These are phyloP conservation scores for Diplosphaera chodatii DNA, from an alignment of 139 green algal species.

Conservation along the genomic window DNA sequence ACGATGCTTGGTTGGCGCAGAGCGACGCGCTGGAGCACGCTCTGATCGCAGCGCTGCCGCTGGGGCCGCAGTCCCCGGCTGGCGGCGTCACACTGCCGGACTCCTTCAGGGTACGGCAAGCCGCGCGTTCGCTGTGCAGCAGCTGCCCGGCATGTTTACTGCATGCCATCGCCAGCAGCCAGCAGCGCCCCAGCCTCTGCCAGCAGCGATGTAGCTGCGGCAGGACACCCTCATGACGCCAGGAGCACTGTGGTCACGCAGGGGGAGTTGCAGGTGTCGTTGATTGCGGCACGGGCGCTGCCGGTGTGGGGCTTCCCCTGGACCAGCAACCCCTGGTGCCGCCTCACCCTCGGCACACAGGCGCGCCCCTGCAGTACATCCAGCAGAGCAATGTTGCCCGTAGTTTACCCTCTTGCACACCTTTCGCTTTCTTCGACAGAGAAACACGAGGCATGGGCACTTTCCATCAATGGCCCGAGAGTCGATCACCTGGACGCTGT, in stretches of 20 bases:
- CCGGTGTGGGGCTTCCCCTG: slow-evolving; percentile 86
- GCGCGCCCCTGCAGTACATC: too few relatives aligned
- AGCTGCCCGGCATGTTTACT: too few relatives aligned
- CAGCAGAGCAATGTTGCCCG: too few relatives aligned
- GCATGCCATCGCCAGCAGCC: too few relatives aligned
- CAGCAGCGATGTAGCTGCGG: too few relatives aligned
- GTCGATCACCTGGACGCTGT: too few relatives aligned
- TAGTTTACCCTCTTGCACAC: too few relatives aligned
- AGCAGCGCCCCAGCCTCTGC: too few relatives aligned
- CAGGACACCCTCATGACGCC: too few relatives aligned
- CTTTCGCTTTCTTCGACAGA: slow-evolving; percentile 29
- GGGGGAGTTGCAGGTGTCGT: slow-evolving; percentile 69
- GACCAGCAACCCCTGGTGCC: slow-evolving; percentile 87
- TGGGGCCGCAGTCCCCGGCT: slow-evolving; percentile 75
- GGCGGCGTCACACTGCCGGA: slow-evolving; percentile 80
- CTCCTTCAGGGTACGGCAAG: slow-evolving; percentile 54
- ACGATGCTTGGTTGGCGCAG: slow-evolving; percentile 33
- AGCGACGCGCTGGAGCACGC: slow-evolving; percentile 80
- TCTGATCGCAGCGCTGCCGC: slow-evolving; percentile 70
- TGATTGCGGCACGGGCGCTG: slow-evolving; percentile 73
- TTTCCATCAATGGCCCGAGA: too few relatives aligned
- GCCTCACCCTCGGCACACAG: slow-evolving; percentile 77
- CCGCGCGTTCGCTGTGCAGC: too few relatives aligned
- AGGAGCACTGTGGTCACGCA: neutral
- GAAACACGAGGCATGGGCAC: too few relatives aligned